Evolutionary conservation across 2,329 filamentous ascomycete species (phyloP).

Genomic region (Paecilomyces niveus): DNA sequence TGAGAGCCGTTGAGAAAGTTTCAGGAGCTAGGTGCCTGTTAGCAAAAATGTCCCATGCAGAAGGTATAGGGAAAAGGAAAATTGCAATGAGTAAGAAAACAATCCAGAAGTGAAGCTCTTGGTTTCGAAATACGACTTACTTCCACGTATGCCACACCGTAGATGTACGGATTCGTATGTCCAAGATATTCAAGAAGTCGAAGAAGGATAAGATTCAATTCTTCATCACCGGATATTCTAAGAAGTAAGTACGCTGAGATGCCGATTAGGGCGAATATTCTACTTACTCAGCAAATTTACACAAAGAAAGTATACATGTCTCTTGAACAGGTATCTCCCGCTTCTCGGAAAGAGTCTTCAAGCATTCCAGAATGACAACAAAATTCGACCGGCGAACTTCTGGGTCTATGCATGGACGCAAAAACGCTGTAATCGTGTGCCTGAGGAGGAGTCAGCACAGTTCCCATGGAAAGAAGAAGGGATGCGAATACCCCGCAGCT

Average conservation of each 20-base stretch:
- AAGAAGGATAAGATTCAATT: slow-evolving; percentile 78
- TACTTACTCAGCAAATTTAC: slow-evolving; percentile 65
- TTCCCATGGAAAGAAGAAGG: slow-evolving; percentile 2
- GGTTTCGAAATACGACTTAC: slow-evolving; percentile 34
- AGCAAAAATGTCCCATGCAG: not conserved
- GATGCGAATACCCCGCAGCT: slow-evolving; percentile 57
- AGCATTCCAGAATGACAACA: slow-evolving; percentile 60
- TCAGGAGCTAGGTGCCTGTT: slow-evolving; percentile 48
- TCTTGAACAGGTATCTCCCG: slow-evolving; percentile 65
- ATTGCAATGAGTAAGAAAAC: not conserved
- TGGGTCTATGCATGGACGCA: slow-evolving; percentile 44
- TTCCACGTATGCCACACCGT: slow-evolving; percentile 76
- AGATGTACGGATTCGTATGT: slow-evolving; percentile 70
- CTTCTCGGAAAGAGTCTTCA: slow-evolving; percentile 66
- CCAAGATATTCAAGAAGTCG: slow-evolving; percentile 82
- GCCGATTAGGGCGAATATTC: not conserved
- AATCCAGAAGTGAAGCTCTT: not conserved
- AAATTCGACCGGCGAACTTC: slow-evolving; percentile 57
- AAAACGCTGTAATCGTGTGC: slow-evolving; percentile 59
- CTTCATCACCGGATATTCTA: slow-evolving; percentile 67
- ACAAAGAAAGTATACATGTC: slow-evolving; percentile 77
- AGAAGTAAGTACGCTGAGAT: slow-evolving; percentile 6
- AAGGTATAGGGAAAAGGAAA: not conserved
- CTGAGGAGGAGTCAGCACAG: slow-evolving; percentile 30
- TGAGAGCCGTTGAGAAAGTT: slow-evolving; percentile 59